A percentile compares a stretch with the other conserved stretches of the same genome.
Conservation (phyloP, 2,329 filamentous ascomycete genomes). For the Trichoderma semiorbis region DNA sequence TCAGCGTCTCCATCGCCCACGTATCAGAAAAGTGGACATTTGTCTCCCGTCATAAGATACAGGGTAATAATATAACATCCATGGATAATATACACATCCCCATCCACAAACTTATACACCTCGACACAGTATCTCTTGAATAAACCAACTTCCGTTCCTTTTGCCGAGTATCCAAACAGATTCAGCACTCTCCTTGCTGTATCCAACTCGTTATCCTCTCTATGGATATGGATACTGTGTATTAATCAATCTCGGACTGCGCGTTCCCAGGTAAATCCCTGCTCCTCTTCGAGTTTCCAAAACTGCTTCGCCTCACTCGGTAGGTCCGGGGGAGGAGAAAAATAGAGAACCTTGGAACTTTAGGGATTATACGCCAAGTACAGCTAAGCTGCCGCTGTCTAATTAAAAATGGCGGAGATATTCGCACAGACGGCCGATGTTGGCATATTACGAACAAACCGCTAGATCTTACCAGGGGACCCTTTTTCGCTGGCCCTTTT, state of each 20-base stretch:
- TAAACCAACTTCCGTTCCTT: background rate
- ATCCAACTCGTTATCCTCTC: background rate
- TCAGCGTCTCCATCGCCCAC: background rate
- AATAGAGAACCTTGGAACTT: too few species aligned
- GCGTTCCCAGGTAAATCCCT: background rate
- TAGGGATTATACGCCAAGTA: background rate
- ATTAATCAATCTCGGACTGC: slow-evolving; percentile 4
- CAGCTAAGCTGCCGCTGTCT: background rate
- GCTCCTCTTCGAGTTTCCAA: background rate
- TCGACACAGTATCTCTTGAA: background rate
- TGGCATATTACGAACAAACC: background rate
- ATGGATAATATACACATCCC: background rate
- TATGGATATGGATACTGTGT: background rate
- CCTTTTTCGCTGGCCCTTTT: background rate
- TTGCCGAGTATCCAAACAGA: background rate
- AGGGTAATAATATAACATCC: background rate
- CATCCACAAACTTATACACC: background rate
- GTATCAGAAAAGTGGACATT: slow-evolving; percentile 5
- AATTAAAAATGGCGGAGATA: background rate
- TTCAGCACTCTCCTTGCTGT: background rate
- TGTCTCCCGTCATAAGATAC: background rate
- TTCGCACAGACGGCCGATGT: background rate
- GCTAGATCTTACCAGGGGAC: background rate
- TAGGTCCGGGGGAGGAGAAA: background rate
- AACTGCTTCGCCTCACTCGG: slow-evolving; percentile 10